Evolutionary conservation across 2,329 filamentous ascomycete species (phyloP), one percentile per base, ranked within the genome.

Genomic region (Chrysosporium keratinophilum): DNA sequence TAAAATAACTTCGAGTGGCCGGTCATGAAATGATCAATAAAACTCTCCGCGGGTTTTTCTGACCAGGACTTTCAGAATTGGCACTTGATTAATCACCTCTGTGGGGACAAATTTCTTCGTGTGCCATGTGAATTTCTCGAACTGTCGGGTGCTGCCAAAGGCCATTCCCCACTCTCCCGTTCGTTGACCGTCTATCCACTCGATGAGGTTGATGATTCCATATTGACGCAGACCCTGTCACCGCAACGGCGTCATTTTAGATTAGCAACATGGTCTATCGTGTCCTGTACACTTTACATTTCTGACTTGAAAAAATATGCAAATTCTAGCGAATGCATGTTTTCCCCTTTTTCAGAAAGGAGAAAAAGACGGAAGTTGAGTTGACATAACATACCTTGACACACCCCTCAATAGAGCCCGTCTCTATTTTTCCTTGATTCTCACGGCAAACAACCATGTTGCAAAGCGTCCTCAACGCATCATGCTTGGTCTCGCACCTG

Each of bases 11-110:
- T 5, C n/a, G n/a, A n/a, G n/a, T n/a, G n/a, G n/a, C n/a, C n/a
- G n/a, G n/a, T 17, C 14, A 5, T 17, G 17, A 34, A 14, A 4
- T 20, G 3, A 35, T 37, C 35, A n/a, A 5, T 12, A 37, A 34
- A 19, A 20, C n/a, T 17, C 46, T 40, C 35, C 34, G 12, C n/a
- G 35, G 15, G 33, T 11, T 3, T 17, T 35, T 23, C 43, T 53
- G n/a, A 48, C 11, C 10, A 54, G 45, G 15, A 54, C 46, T 28
- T 46, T 54, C 46, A 54, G 28, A n/a, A 54, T 43, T 11, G 52
- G 46, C 6, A 54, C 31, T 19, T 35, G 12, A 2, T 46, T 31
- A 11, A 50, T 15, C 12, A 50, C 28, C 5, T 7, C 28, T 37
- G 42, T 44, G 9, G 52, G 52, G n/a, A 54, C 20, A n/a, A 37